Base-by-base conservation (phyloP, 192 early-diverging fungal species). In the Coemansia sp. region DNA sequence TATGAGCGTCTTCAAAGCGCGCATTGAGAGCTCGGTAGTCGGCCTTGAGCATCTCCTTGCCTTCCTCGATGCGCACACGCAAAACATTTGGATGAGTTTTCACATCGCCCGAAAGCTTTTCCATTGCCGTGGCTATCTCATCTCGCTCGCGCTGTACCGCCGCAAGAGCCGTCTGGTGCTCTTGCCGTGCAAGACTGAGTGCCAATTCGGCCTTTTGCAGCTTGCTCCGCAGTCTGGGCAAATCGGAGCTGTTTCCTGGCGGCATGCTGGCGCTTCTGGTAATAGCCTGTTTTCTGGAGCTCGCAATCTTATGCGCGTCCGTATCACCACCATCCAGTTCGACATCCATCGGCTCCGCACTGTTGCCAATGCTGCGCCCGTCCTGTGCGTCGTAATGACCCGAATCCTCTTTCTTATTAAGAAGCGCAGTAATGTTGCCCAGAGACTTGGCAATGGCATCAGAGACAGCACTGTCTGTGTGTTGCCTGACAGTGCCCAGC, bases 1-100 rank as follows among this genome's bases (percentile, higher is more conserved):
- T 81, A 64, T 92, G 86, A 10, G 90, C 71, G n/a, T 88, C 86
- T 65, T 91, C 91, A 16, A 90, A 83, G 46, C 79, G 71, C 20
- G 71, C 53, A n/a, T 84, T 87, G 20, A 86, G 74, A 40, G 63
- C 64, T 1, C 87, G 79, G 59, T 86, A 85, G 13, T 69, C 61
- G 32, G 60, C 70, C 46, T 84, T 77, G 7, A 89, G 77, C 63
- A 70, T 57, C 20, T 55, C 53, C 56, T 86, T 88, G 44, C 85
- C 86, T 44, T 81, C 70, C 66, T 89, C 88, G n/a, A 87, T 88
- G 48, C 85, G 84, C 67, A 69, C 54, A 7, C 82, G 69, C 42
- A 83, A 72, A 0, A 72, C 41, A 49, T 76, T 76, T 7, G 84
- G 74, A 48, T 79, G 71, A 45, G 50, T 53, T 16, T 81, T 65